Conservation (phyloP, 83 land plant species). For the Larix sibirica region DNA sequence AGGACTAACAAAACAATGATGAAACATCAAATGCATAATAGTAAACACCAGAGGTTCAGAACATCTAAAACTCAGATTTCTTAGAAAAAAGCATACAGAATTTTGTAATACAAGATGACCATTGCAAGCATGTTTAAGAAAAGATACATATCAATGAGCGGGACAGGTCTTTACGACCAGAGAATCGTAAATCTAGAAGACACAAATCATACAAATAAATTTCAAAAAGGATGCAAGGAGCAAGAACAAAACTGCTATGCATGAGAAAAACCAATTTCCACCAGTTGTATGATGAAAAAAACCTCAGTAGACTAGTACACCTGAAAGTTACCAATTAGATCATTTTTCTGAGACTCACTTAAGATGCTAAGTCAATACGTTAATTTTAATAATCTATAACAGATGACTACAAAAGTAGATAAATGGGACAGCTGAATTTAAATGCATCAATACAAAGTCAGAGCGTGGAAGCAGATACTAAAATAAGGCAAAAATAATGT, state of each 20-base stretch:
- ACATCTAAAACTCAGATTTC: neutral
- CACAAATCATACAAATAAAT: no score
- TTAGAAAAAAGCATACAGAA: neutral
- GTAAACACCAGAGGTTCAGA: neutral
- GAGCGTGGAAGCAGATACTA: no score
- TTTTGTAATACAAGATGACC: neutral
- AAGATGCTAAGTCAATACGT: no score
- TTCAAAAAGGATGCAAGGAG: neutral
- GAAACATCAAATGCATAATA: neutral
- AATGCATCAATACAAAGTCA: no score
- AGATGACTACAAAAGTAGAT: no score
- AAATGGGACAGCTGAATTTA: no score
- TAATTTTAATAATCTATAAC: no score
- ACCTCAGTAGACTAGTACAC: no score
- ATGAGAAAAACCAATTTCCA: neutral
- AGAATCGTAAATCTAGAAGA: neutral
- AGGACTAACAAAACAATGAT: neutral
- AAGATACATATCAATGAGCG: neutral
- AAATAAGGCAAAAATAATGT: no score
- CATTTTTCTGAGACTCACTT: no score
- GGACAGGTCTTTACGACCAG: neutral
- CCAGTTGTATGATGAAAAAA: no score
- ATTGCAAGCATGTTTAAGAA: neutral
- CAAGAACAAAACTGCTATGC: neutral
- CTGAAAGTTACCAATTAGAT: no score